A percentile compares a stretch with the other conserved stretches of the same genome.
These are phyloP conservation scores for Apiotrichum veenhuisii DNA, from an alignment of 1,284 basidiomycete species.

Conservation along the genomic window DNA sequence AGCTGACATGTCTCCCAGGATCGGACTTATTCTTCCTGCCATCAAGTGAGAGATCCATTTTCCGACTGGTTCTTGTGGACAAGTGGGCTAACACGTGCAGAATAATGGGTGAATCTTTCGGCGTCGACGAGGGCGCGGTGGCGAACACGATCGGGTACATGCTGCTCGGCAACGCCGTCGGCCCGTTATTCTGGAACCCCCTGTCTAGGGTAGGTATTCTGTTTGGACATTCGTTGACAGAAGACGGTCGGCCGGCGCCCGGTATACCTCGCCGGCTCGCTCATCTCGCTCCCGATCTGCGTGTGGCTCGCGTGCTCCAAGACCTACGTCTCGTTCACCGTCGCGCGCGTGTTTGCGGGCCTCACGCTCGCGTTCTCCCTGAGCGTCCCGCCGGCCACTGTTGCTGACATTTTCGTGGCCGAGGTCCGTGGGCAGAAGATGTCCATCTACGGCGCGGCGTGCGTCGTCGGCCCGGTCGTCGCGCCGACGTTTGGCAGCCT, in stretches of 20 bases:
- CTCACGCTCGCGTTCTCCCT: slow-evolving; percentile 26
- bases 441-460: slow-evolving; percentile 29
- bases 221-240: too few relatives aligned
- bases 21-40: slow-evolving; percentile 18
- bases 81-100: too few relatives aligned
- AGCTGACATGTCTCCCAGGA: background rate
- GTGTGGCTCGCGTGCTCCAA: slow-evolving; percentile 40
- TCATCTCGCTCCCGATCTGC: slow-evolving; percentile 38
- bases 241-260: slow-evolving; percentile 42
- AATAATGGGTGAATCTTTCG: too few relatives aligned
- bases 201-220: too few relatives aligned
- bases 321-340: slow-evolving; percentile 23
- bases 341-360: slow-evolving; percentile 29
- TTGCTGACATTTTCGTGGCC: slow-evolving; percentile 34
- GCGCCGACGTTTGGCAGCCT: slow-evolving; percentile 43
- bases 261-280: slow-evolving; percentile 40
- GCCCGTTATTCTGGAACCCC: slow-evolving; percentile 37
- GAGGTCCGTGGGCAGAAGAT: slow-evolving; percentile 43
- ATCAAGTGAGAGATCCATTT: background rate
- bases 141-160: slow-evolving; percentile 44
- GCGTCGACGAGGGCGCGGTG: too few relatives aligned
- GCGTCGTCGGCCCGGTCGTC: slow-evolving; percentile 37
- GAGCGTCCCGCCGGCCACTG: slow-evolving; percentile 29
- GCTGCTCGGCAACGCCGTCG: slow-evolving; percentile 43
- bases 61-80: too few relatives aligned